A percentile compares a stretch with the other conserved stretches of the same genome.
phyloP scores from a whole-genome alignment of 495 filamentous ascomycete genomes.

The Hyphodiscus hymeniophilus region DNA sequence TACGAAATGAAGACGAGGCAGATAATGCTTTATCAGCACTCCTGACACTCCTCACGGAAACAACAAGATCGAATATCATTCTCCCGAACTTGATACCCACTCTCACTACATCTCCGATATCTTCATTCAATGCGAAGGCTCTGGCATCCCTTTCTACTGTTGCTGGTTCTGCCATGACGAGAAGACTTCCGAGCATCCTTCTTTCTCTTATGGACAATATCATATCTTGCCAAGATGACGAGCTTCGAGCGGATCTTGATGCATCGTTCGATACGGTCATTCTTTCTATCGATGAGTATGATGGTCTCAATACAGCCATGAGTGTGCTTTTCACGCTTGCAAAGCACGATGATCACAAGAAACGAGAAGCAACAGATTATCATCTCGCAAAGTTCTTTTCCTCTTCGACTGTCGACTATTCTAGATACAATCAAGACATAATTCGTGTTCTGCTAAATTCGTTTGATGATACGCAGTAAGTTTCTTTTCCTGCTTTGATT shows the following conservation, averaged over 20 bases:
- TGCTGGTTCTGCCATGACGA: slow-evolving; percentile 78
- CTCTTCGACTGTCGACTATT: slow-evolving; percentile 75
- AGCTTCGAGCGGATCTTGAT: slow-evolving; percentile 65
- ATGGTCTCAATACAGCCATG: slow-evolving; percentile 92
- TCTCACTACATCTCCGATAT: slow-evolving; percentile 80
- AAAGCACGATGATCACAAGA: slow-evolving; percentile 87
- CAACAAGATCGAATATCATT: slow-evolving; percentile 90
- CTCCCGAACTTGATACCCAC: slow-evolving; percentile 93
- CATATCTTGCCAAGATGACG: slow-evolving; percentile 65
- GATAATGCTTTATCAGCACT: slow-evolving; percentile 89
- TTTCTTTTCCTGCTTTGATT: no score
- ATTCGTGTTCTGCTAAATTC: slow-evolving; percentile 82
- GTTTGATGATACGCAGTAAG: slow-evolving; percentile 92
- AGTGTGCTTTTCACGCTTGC: slow-evolving; percentile 77
- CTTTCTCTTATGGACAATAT: slow-evolving; percentile 92
- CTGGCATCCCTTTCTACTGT: slow-evolving; percentile 88
- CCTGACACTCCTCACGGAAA: slow-evolving; percentile 86
- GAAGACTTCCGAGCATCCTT: slow-evolving; percentile 78
- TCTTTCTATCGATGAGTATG: slow-evolving; percentile 88
- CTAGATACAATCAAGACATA: slow-evolving; percentile 88
- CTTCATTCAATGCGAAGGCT: slow-evolving; percentile 87
- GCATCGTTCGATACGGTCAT: slow-evolving; percentile 79
- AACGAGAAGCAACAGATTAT: slow-evolving; percentile 64
- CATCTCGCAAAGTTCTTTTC: slow-evolving; percentile 88
- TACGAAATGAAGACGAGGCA: slow-evolving; percentile 77